These are phyloP conservation scores for Talaromyces sp. DNA, from an alignment of 2,329 filamentous ascomycete genomes.

Conservation along the genomic window DNA sequence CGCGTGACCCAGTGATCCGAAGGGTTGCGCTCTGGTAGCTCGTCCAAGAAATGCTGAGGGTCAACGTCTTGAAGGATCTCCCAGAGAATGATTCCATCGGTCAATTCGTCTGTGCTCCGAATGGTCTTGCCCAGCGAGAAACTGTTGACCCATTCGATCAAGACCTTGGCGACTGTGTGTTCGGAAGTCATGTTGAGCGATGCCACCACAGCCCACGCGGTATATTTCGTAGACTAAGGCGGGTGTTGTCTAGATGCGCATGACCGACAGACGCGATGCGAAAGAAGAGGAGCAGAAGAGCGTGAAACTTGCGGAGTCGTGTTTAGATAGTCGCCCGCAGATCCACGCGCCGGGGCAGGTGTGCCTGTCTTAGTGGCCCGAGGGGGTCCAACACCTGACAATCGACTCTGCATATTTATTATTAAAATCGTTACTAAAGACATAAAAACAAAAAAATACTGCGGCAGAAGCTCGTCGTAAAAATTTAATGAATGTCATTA, in stretches of 20 bases:
- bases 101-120: slow-evolving; percentile 36
- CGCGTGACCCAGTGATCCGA: slow-evolving; percentile 43
- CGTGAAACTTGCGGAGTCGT: not conserved
- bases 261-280: not conserved
- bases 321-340: not conserved
- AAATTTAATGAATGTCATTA: not conserved
- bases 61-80: slow-evolving; percentile 46
- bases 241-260: not conserved
- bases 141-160: slow-evolving; percentile 45
- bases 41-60: slow-evolving; percentile 42
- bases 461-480: no score
- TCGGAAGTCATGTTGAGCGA: slow-evolving; percentile 36
- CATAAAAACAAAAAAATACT: no score
- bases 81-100: slow-evolving; percentile 42
- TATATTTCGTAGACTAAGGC: not conserved
- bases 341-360: not conserved
- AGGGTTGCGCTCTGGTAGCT: slow-evolving; percentile 39
- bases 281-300: not conserved
- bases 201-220: not conserved
- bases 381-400: not conserved
- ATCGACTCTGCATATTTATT: no score
- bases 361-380: not conserved
- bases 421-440: no score
- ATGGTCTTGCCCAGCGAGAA: slow-evolving; percentile 39
- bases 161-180: slow-evolving; percentile 39